phyloP scores from a whole-genome alignment of 2,329 filamentous ascomycete species.

The Xylariaceae sp. region DNA sequence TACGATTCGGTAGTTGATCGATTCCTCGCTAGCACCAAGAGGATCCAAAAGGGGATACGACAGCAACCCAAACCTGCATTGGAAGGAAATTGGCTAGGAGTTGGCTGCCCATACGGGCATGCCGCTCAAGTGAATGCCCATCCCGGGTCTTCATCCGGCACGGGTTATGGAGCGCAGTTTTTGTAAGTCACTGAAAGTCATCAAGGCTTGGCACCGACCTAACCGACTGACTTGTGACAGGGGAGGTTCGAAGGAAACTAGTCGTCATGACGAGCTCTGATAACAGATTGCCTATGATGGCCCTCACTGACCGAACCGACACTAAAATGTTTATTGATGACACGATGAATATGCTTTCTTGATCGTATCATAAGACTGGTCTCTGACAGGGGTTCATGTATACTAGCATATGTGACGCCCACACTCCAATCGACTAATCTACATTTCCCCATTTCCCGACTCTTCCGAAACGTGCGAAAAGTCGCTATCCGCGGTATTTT shows the following conservation, averaged over 20 bases:
- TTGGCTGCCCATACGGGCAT: conserved; percentile 9
- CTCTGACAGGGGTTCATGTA: no score
- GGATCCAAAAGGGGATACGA: conserved; percentile 24
- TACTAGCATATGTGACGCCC: no score
- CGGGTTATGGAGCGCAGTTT: conserved; percentile 22
- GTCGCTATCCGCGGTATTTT: no score
- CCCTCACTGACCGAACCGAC: no score
- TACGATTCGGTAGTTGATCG: conserved; percentile 26
- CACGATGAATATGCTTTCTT: no score
- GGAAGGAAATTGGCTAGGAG: conserved; percentile 20
- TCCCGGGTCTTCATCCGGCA: conserved; percentile 14
- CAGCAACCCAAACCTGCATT: conserved; percentile 23
- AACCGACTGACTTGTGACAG: conserved; percentile 11
- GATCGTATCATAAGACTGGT: no score
- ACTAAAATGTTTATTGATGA: no score
- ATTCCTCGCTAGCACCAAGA: conserved; percentile 31
- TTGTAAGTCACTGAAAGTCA: conserved; percentile 1
- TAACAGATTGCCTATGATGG: no score
- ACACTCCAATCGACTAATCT: no score
- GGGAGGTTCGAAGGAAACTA: conserved; percentile 10
- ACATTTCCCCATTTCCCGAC: no score
- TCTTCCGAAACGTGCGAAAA: no score
- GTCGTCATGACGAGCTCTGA: background rate
- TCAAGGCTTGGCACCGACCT: background rate
- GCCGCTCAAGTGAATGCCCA: conserved; percentile 15